These are phyloP conservation scores for Fusarium sterilihyphosum DNA, from an alignment of 2,329 filamentous ascomycete species.

Conservation along the genomic window DNA sequence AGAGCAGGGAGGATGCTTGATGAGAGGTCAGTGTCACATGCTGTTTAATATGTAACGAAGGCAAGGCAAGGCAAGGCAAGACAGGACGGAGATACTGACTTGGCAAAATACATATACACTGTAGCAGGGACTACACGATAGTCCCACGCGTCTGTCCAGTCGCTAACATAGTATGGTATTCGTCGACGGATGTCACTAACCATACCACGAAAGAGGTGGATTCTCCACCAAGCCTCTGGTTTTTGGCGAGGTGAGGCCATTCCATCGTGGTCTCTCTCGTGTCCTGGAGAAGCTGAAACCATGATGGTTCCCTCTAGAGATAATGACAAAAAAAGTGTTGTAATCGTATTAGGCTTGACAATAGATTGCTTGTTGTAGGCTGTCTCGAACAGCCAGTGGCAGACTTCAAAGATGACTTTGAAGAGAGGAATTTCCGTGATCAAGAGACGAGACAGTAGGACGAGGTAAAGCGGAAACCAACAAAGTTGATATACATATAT, in stretches of 20 bases:
- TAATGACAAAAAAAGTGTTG: background rate
- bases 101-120: conserved; percentile 95
- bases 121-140: conserved; percentile 89
- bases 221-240: conserved; percentile 72
- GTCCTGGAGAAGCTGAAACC: conserved; percentile 18
- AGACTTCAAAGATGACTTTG: background rate
- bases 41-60: background rate
- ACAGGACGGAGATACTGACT: conserved; percentile 61
- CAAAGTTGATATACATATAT: background rate
- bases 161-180: conserved; percentile 80
- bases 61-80: background rate
- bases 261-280: conserved; percentile 3
- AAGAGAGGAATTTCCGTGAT: background rate
- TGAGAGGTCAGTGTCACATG: conserved; percentile 24
- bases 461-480: background rate
- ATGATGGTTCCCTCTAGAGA: background rate
- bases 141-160: conserved; percentile 89
- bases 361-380: background rate
- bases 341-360: background rate
- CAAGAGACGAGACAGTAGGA: background rate
- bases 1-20: conserved; percentile 83
- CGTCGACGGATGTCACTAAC: conserved; percentile 78
- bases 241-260: conserved; percentile 3
- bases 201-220: conserved; percentile 82
- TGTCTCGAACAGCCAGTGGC: conserved; percentile 1